Percentiles rank a stretch among this genome's conserved stretches.
phyloP scores from a whole-genome alignment of 2,329 filamentous ascomycete species.

The Phyllosticta citribraziliensis region DNA sequence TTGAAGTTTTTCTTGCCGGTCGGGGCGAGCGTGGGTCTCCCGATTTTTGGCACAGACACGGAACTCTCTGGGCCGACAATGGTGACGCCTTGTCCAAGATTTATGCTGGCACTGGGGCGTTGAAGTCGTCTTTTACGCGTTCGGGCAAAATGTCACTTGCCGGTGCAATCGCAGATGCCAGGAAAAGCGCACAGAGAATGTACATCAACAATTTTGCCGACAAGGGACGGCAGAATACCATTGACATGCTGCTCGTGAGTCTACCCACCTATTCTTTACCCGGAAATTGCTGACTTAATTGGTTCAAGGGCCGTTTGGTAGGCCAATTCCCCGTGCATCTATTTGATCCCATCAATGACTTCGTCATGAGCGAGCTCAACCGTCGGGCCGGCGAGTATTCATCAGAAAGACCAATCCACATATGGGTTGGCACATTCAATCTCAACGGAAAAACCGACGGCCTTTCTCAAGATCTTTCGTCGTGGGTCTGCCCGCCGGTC shows the following conservation, averaged over 20 bases:
- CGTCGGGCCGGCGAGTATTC: slow-evolving; percentile 64
- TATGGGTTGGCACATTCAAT: slow-evolving; percentile 89
- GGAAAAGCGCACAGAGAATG: slow-evolving; percentile 85
- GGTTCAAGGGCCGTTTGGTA: slow-evolving; percentile 55
- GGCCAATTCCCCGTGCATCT: slow-evolving; percentile 76
- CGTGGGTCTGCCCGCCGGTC: slow-evolving; percentile 71
- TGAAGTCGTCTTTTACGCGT: slow-evolving; percentile 92
- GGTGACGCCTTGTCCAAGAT: slow-evolving; percentile 90
- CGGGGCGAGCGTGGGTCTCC: slow-evolving; percentile 57
- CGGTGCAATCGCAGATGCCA: slow-evolving; percentile 85
- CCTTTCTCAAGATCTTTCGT: slow-evolving; percentile 65
- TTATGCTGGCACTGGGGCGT: slow-evolving; percentile 88
- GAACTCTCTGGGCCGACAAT: slow-evolving; percentile 93
- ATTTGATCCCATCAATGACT: slow-evolving; percentile 91
- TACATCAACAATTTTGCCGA: slow-evolving; percentile 98
- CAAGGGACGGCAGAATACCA: slow-evolving; percentile 84
- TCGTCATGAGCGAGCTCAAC: slow-evolving; percentile 65
- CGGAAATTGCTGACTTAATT: neutral
- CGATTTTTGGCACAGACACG: slow-evolving; percentile 89
- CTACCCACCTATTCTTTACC: neutral
- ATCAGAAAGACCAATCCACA: slow-evolving; percentile 60
- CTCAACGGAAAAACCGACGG: slow-evolving; percentile 80
- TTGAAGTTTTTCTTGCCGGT: slow-evolving; percentile 74
- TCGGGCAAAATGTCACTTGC: slow-evolving; percentile 93
- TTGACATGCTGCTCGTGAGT: slow-evolving; percentile 66